These are phyloP conservation scores for Sporothrix curviconia DNA, from an alignment of 2,329 filamentous ascomycete species.

Conservation along the genomic window DNA sequence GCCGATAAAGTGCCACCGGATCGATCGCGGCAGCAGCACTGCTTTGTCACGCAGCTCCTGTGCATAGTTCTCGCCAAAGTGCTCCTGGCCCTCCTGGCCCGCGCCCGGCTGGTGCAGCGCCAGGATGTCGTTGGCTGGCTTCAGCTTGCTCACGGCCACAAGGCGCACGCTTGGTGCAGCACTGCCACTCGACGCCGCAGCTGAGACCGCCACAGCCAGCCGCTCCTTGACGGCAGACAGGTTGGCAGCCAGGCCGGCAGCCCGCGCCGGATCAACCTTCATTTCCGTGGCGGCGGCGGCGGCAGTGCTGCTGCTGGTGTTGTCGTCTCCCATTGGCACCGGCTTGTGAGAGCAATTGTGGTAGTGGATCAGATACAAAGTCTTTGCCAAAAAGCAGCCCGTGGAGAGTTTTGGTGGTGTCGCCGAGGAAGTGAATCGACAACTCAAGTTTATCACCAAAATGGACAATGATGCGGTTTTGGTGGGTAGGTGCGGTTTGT, in stretches of 20 bases:
- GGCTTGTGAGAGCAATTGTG: background rate
- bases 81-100: constrained; percentile 48
- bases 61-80: constrained; percentile 97
- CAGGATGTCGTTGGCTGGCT: constrained; percentile 85
- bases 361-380: background rate
- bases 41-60: constrained; percentile 87
- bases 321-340: constrained; percentile 8
- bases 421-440: background rate
- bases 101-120: constrained; percentile 58
- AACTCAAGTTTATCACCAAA: background rate
- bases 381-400: background rate
- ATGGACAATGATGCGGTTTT: background rate
- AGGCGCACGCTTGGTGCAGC: constrained; percentile 55
- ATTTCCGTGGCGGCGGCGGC: constrained; percentile 32
- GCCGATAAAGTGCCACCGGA: constrained; percentile 96
- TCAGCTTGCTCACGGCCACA: constrained; percentile 93
- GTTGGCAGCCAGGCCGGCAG: constrained; percentile 56
- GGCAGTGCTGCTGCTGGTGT: no score
- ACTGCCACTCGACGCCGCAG: background rate
- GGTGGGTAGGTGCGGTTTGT: background rate
- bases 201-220: constrained; percentile 42
- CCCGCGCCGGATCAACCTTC: constrained; percentile 56
- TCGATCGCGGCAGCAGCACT: constrained; percentile 63
- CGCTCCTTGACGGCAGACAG: constrained; percentile 54
- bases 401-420: background rate